Evolutionary conservation across 768 basidiomycete genomes (phyloP).

Genomic region (Sarcodon aspratus): DNA sequence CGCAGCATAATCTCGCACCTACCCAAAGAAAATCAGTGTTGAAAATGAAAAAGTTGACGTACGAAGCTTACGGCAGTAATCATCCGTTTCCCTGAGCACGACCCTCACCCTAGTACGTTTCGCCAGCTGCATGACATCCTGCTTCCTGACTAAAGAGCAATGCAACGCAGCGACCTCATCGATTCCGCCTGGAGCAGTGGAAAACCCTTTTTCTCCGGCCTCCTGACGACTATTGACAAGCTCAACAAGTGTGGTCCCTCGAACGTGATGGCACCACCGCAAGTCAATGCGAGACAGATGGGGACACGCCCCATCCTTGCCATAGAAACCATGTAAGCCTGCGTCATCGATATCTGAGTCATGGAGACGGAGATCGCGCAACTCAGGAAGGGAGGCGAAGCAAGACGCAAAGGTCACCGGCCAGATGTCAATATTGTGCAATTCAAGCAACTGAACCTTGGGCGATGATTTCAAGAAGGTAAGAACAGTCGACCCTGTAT

Average conservation of each 20-base stretch:
- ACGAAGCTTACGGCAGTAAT: slow-evolving; percentile 42
- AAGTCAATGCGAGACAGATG: slow-evolving; percentile 37
- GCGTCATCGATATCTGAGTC: slow-evolving; percentile 45
- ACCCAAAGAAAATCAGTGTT: slow-evolving; percentile 4
- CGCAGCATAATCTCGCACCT: slow-evolving; percentile 40
- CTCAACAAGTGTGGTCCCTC: slow-evolving; percentile 36
- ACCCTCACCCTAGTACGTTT: slow-evolving; percentile 35
- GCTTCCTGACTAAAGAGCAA: slow-evolving; percentile 44
- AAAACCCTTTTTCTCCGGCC: not conserved
- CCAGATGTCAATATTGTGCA: slow-evolving; percentile 36
- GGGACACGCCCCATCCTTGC: slow-evolving; percentile 28
- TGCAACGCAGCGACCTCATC: slow-evolving; percentile 39
- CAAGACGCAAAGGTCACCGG: slow-evolving; percentile 23
- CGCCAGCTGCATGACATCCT: slow-evolving; percentile 41
- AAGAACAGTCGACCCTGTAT: slow-evolving; percentile 16
- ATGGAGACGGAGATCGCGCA: slow-evolving; percentile 42
- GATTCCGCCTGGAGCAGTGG: slow-evolving; percentile 18
- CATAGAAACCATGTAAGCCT: slow-evolving; percentile 26
- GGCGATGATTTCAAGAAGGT: slow-evolving; percentile 19
- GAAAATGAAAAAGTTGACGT: slow-evolving; percentile 1
- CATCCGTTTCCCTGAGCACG: slow-evolving; percentile 25
- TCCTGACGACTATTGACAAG: slow-evolving; percentile 30
- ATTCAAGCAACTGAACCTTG: slow-evolving; percentile 30
- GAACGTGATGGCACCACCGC: slow-evolving; percentile 48
- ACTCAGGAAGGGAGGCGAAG: slow-evolving; percentile 23